Evolutionary conservation across 1,284 basidiomycete genomes (phyloP), one percentile per base, ranked within the genome.

Genomic region (Anthracocystis panici-leucophaei): DNA sequence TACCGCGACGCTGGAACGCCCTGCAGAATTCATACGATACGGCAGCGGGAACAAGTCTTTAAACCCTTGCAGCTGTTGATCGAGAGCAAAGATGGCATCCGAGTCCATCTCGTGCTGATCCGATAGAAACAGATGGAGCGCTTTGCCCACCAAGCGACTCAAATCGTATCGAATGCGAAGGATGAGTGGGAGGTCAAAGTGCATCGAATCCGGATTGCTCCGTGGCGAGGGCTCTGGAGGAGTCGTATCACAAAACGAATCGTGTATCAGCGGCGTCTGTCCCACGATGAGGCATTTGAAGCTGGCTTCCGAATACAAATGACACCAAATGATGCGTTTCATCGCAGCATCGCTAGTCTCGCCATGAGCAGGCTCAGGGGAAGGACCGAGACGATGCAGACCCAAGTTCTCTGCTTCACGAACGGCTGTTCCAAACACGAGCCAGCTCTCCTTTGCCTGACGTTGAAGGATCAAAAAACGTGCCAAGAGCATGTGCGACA

Each of bases 361-460:
- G 20, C 25, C 29, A 0, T 8, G 23, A 4, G 12, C 25, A 18
- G 31, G 5, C n/a, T 20, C 18, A 5, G 46, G 27, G 8, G 52
- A 9, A 31, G 52, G 38, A 20, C 66, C 60, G n/a, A 63, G 56
- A 27, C 60, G 56, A 41, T 69, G 66, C 12, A 63, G 14, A 8
- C 66, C 66, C 46, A 69, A n/a, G 5, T 57, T 14, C 20, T 69
- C 56, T 2, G 66, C 66, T 25, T 58, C 56, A 2, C 66, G 35
- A 1, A 63, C 40, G 1, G 66, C 60, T 10, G 25, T 18, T 10
- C 45, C 60, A 1, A 69, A 46, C 10, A 49, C 40, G 2, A 64
- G 46, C 66, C 66, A 69, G 57, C 66, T 64, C 4, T 69, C 60
- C 41, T 51, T 63, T 7, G 60, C 66, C 49, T 63, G 59, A 25